A percentile compares a stretch with the other conserved stretches of the same genome.
These are phyloP conservation scores for Fusarium sp. DNA, from an alignment of 2,329 filamentous ascomycete species.

Conservation along the genomic window DNA sequence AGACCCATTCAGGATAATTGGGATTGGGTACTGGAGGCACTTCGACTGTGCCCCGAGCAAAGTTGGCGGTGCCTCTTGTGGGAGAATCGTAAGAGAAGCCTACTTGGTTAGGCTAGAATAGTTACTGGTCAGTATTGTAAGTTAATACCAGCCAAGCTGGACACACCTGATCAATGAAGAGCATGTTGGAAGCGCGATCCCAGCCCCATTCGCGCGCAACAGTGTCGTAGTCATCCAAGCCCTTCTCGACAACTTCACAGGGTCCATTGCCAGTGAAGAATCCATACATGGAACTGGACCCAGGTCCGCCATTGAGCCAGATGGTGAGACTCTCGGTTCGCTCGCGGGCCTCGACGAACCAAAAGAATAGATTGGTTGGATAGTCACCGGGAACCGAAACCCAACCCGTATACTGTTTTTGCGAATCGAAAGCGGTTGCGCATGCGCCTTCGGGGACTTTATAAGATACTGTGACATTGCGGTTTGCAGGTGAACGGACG, in stretches of 20 bases:
- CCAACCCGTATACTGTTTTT: slow-evolving; percentile 80
- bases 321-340: slow-evolving; percentile 62
- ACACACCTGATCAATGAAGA: slow-evolving; percentile 68
- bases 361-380: slow-evolving; percentile 65
- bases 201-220: slow-evolving; percentile 72
- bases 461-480: slow-evolving; percentile 75
- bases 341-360: slow-evolving; percentile 61
- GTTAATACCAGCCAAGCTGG: slow-evolving; percentile 4
- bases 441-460: slow-evolving; percentile 72
- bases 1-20: slow-evolving; percentile 47
- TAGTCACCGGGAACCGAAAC: slow-evolving; percentile 69
- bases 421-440: slow-evolving; percentile 71
- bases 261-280: slow-evolving; percentile 72
- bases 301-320: slow-evolving; percentile 77
- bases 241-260: slow-evolving; percentile 62
- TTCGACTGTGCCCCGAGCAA: slow-evolving; percentile 54
- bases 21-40: slow-evolving; percentile 40
- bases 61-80: slow-evolving; percentile 69
- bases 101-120: slow-evolving; percentile 74
- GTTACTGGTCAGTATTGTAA: slow-evolving; percentile 15
- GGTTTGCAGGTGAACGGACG: slow-evolving; percentile 71
- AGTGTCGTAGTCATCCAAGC: slow-evolving; percentile 64
- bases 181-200: slow-evolving; percentile 67
- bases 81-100: slow-evolving; percentile 75
- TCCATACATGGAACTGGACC: slow-evolving; percentile 73